These are phyloP conservation scores for Ogataea pilisensis DNA, from an alignment of 805 yeast species.

Conservation along the genomic window DNA sequence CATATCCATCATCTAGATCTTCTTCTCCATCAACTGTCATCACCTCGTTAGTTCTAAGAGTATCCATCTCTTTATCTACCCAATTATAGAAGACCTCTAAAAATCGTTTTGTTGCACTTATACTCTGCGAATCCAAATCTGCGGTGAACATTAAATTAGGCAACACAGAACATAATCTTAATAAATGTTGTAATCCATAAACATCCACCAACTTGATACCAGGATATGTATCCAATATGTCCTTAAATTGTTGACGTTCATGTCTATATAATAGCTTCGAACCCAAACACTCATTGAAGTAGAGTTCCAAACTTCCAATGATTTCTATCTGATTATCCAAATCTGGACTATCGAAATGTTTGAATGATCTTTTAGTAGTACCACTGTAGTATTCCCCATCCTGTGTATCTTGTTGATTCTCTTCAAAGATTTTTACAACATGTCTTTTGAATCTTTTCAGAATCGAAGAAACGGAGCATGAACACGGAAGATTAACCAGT, in stretches of 20 bases:
- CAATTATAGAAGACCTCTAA: conserved; percentile 51
- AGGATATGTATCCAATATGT: conserved; percentile 34
- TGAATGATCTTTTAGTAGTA: conserved; percentile 32
- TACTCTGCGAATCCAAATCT: conserved; percentile 73
- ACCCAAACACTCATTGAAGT: conserved; percentile 73
- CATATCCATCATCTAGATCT: conserved; percentile 30
- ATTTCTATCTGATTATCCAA: conserved; percentile 60
- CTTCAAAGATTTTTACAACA: neutral
- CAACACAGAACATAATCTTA: conserved; percentile 69
- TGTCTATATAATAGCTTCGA: conserved; percentile 66
- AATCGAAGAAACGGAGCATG: conserved; percentile 48
- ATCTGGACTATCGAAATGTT: conserved; percentile 35
- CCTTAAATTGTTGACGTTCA: conserved; percentile 70
- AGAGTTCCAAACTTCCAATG: conserved; percentile 61
- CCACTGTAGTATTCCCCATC: neutral
- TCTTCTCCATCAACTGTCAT: neutral
- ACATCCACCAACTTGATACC: conserved; percentile 33
- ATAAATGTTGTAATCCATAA: conserved; percentile 80
- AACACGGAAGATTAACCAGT: conserved; percentile 60
- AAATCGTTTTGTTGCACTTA: conserved; percentile 50
- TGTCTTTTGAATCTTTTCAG: conserved; percentile 43
- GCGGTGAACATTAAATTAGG: conserved; percentile 83
- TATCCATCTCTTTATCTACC: conserved; percentile 40
- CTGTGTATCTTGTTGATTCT: conserved; percentile 17
- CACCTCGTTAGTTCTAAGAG: conserved; percentile 31